A percentile compares a stretch with the other conserved stretches of the same genome.
These are phyloP conservation scores for Pleurotus sapidus DNA, from an alignment of 768 basidiomycete genomes.

Conservation along the genomic window DNA sequence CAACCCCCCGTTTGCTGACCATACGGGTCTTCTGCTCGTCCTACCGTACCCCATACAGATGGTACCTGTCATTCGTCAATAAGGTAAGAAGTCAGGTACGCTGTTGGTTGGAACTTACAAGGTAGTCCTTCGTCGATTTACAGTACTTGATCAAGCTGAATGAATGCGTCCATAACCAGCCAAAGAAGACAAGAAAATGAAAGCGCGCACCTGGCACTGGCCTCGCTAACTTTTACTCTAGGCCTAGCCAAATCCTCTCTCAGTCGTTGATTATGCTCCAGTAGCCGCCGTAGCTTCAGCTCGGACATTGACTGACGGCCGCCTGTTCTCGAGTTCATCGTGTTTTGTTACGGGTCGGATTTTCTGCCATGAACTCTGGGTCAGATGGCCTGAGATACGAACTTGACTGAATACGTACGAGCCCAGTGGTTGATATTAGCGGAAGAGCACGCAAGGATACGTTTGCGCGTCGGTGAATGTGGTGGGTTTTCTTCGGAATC, in stretches of 20 bases:
- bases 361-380: too few species aligned
- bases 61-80: conserved; percentile 58
- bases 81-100: conserved; percentile 8
- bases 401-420: too few species aligned
- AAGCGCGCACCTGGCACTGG: conserved; percentile 69
- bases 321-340: conserved; percentile 60
- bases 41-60: conserved; percentile 96
- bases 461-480: too few species aligned
- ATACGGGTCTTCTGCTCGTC: conserved; percentile 90
- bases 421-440: too few species aligned
- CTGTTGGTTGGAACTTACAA: conserved; percentile 48
- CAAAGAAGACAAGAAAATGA: conserved; percentile 25
- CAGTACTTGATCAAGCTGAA: conserved; percentile 88
- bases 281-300: conserved; percentile 90
- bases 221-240: conserved; percentile 88
- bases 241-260: conserved; percentile 87
- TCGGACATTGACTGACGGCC: conserved; percentile 93
- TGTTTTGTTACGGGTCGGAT: conserved; percentile 1
- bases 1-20: conserved; percentile 59
- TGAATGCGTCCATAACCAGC: conserved; percentile 10
- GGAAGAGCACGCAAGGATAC: too few species aligned
- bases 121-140: conserved; percentile 88
- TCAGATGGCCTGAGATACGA: too few species aligned
- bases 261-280: conserved; percentile 91
- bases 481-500: background rate